These are phyloP conservation scores for Alternaria viburni DNA, from an alignment of 2,329 filamentous ascomycete species.

Conservation along the genomic window DNA sequence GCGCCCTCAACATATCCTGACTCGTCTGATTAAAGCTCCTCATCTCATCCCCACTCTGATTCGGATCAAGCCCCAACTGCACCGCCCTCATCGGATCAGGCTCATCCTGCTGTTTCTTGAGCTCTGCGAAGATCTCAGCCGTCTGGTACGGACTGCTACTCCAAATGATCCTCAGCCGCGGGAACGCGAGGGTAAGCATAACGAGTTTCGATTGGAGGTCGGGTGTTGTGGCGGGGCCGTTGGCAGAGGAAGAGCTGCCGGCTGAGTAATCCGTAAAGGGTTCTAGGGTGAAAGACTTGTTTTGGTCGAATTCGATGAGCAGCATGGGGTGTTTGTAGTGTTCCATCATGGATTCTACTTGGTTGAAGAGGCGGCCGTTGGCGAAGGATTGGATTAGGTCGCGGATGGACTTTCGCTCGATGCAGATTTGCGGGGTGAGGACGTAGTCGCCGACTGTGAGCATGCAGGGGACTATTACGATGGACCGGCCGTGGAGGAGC, in stretches of 20 bases:
- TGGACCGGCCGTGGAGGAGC: slow-evolving; percentile 84
- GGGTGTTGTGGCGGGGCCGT: slow-evolving; percentile 64
- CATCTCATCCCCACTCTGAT: slow-evolving; percentile 59
- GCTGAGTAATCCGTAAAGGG: slow-evolving; percentile 56
- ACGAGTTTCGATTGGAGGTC: slow-evolving; percentile 93
- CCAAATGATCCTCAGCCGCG: slow-evolving; percentile 86
- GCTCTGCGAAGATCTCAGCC: slow-evolving; percentile 91
- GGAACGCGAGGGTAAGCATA: slow-evolving; percentile 89
- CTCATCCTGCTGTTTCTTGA: slow-evolving; percentile 89
- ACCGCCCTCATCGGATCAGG: slow-evolving; percentile 90
- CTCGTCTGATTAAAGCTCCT: slow-evolving; percentile 82
- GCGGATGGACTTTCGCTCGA: slow-evolving; percentile 91
- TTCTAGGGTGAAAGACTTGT: slow-evolving; percentile 93
- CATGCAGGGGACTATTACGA: slow-evolving; percentile 91
- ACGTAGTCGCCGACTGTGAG: slow-evolving; percentile 97
- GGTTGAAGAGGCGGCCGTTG: slow-evolving; percentile 88
- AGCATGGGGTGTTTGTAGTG: slow-evolving; percentile 91
- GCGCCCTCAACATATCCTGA: slow-evolving; percentile 85
- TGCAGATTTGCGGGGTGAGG: slow-evolving; percentile 85
- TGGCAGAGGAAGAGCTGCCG: slow-evolving; percentile 1
- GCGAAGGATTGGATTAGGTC: slow-evolving; percentile 92
- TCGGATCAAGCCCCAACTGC: slow-evolving; percentile 75
- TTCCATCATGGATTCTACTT: slow-evolving; percentile 92
- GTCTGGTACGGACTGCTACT: slow-evolving; percentile 92
- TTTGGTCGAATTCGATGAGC: slow-evolving; percentile 96